Evolutionary conservation across 306 rosid species (phyloP), one percentile per base, ranked within the genome.

Genomic region (Senna siamea): DNA sequence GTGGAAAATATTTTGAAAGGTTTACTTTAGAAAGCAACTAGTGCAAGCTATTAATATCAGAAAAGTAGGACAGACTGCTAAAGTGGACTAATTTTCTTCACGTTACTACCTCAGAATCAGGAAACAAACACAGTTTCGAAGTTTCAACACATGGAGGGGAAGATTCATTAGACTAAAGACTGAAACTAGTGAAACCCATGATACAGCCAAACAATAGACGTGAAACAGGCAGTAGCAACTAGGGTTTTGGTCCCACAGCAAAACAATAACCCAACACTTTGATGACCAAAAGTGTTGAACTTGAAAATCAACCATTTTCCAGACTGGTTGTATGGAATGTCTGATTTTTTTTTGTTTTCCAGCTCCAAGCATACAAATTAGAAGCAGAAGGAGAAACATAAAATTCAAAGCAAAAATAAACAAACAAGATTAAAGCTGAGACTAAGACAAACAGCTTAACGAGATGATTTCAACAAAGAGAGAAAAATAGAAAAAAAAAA

Each of bases 21-120:
- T 4, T 35, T 4, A 48, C 15, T 18, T 10, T 18, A 19, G 14
- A 55, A 30, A 55, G 37, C 44, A 60, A 23, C 67, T 19, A 55
- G 66, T 66, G 44, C 75, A 47, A 57, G 70, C 76, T 26, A 37
- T 0, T 59, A 59, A 55, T 41, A 68, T 55, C 10, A 47, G 19
- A 18, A 34, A 69, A 62, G 28, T 40, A 40, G 20, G 68, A 56
- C 54, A 68, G 35, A 59, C 46, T 1, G 57, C 30, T 13, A 17
- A 48, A 69, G 38, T 63, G 69, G 58, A 65, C 67, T 30, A 69
- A 13, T 66, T 48, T 73, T 59, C 79, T 54, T 47, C 74, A 54
- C 0, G 51, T 18, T 32, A 32, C 32, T 20, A 67, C 76, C 55
- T 67, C 60, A 53, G 26, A 76, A 72, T 41, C 47, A 65, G 9